Base-by-base conservation (phyloP, 805 yeast species). In the Ogataea henricii region DNA sequence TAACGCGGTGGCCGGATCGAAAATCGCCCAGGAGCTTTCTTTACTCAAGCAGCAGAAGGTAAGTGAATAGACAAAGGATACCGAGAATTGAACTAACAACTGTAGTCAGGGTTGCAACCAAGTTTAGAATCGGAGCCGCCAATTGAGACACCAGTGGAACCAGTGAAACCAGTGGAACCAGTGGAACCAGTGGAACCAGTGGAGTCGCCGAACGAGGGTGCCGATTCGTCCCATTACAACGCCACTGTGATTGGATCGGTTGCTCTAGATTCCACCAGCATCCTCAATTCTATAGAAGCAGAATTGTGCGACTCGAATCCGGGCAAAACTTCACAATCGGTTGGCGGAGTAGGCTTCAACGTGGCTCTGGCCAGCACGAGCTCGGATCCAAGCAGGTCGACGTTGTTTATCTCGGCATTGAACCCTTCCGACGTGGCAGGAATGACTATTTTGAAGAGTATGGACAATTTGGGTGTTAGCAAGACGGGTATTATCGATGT, bases 271-370 rank as follows among this genome's bases (percentile, higher is more conserved):
- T 72, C 87, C 0, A 79, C 84, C 4, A 79, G 88, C 53, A 72
- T 73, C 12, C 58, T 85, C 5, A 20, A 20, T 1, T 37, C 57
- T 1, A 22, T 23, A 1, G 54, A 63, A 1, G 56, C 67, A 3
- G 57, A 54, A 14, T 57, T 75, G 56, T 65, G 69, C 10, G 92
- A 92, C 49, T 89, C 96, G 2, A 86, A 86, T 54, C 94, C 94
- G 0, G 90, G 94, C 0, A 60, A 57, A 0, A 73, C 79, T 5
- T 57, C 65, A 1, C 73, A 82, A 2, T 72, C 85, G 0, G 62
- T 88, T 7, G 97, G 96, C 1, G 97, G 96, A 1, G 96, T 89
- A 2, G 97, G 89, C 0, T 83, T 78, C 62, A 89, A 90, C 57
- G 82, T 89, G 13, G 82, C 88, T 0, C 58, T 78, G n/a, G 92